phyloP scores from a whole-genome alignment of 331 rosid species.

The Pyrus hybrid region DNA sequence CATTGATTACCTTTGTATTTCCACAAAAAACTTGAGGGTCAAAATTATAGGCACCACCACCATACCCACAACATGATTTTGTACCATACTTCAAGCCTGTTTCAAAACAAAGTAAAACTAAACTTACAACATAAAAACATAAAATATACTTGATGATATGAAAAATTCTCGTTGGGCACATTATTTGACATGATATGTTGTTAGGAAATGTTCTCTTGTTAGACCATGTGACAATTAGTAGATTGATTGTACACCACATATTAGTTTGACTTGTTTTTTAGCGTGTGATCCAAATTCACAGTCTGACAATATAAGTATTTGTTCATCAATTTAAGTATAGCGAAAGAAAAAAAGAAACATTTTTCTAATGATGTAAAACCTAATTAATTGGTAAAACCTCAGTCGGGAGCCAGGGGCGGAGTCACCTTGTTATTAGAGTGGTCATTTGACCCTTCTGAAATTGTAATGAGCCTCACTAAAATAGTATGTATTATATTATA shows the following conservation, averaged over 20 bases:
- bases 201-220: neutral
- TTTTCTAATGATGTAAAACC: neutral
- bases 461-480: too few relatives aligned
- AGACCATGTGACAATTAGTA: neutral
- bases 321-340: neutral
- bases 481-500: too few relatives aligned
- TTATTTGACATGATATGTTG: too few relatives aligned
- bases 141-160: too few relatives aligned
- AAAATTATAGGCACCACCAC: constrained; percentile 67
- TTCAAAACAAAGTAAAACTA: neutral
- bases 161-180: too few relatives aligned
- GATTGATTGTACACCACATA: neutral
- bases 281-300: neutral
- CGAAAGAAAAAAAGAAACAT: neutral
- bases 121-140: too few relatives aligned
- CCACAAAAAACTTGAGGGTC: constrained; percentile 54
- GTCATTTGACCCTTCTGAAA: too few relatives aligned
- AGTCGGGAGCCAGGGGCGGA: too few relatives aligned
- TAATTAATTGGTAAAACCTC: neutral
- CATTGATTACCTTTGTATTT: constrained; percentile 42
- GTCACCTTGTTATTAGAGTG: too few relatives aligned
- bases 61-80: constrained; percentile 85
- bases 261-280: neutral
- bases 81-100: constrained; percentile 64
- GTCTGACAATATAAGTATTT: neutral